Conservation (phyloP, 495 filamentous ascomycete genomes). For the Tuber melanosporum region DNA sequence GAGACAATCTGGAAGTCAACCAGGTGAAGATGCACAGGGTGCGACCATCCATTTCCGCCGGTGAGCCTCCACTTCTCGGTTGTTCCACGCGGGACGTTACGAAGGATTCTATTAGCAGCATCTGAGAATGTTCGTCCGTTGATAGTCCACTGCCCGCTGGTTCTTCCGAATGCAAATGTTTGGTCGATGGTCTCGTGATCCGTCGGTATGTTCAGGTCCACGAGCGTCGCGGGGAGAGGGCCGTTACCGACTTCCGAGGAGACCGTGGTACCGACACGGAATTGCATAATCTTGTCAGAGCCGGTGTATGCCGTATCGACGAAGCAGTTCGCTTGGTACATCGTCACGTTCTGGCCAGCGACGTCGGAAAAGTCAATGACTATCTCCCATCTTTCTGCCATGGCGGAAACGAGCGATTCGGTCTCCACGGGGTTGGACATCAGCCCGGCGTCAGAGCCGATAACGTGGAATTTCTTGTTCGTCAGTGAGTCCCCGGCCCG, state of each 20-base stretch:
- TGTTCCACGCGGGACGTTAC: slow-evolving; percentile 49
- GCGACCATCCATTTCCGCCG: slow-evolving; percentile 47
- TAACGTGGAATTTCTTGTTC: slow-evolving; percentile 47
- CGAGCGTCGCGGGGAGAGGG: slow-evolving; percentile 26
- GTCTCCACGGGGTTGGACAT: slow-evolving; percentile 44
- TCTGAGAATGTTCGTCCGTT: slow-evolving; percentile 52
- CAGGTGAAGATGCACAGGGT: slow-evolving; percentile 57
- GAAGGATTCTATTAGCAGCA: slow-evolving; percentile 49
- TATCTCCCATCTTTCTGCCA: slow-evolving; percentile 56
- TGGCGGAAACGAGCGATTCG: slow-evolving; percentile 45
- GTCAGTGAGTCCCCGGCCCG: slow-evolving; percentile 33
- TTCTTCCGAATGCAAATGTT: slow-evolving; percentile 47
- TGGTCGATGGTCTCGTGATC: slow-evolving; percentile 43
- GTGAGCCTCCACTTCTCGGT: slow-evolving; percentile 52
- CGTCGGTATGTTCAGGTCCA: slow-evolving; percentile 23
- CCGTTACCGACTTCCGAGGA: slow-evolving; percentile 33
- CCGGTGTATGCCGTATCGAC: slow-evolving; percentile 47
- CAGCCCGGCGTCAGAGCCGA: slow-evolving; percentile 52
- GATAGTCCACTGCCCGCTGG: slow-evolving; percentile 46
- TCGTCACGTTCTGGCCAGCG: slow-evolving; percentile 48
- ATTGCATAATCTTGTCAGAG: slow-evolving; percentile 53
- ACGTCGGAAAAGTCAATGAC: slow-evolving; percentile 51
- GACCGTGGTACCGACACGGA: slow-evolving; percentile 48
- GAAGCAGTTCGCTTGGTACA: slow-evolving; percentile 48
- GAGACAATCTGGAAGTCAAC: slow-evolving; percentile 53